Base-by-base conservation (phyloP, 257 asterid genomes). In the Nicotiana tomentosiformis region DNA sequence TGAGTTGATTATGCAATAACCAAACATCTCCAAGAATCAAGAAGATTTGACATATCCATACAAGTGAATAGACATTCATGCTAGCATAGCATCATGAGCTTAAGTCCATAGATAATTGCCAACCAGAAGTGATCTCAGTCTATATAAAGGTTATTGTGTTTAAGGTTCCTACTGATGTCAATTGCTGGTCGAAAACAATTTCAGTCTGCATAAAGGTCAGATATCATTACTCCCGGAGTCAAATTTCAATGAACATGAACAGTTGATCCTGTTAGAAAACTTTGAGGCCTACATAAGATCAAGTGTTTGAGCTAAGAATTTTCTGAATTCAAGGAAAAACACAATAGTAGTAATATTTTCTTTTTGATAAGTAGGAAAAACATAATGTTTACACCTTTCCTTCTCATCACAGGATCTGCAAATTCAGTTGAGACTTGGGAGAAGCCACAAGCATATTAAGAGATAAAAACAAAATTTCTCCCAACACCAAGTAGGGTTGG, bases 31-130 rank as follows among this genome's bases (percentile, higher is more conserved):
- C 46, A 23, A 76, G 35, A 51, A 74, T 49, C 23, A 26, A 49
- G 80, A 76, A 16, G 16, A 51, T 76, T 76, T 51, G 43, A 72
- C 64, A 76, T 76, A 76, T 51, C 64, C 43, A 26, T 74, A 74
- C 23, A 46, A 49, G 60, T 10, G 80, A 49, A 26, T 23, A 49
- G 39, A 14, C 62, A 74, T 74, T 76, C 43, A 29, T 76, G 46
- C 51, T 74, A 15, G 26, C 14, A 74, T 51, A 76, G 26, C 64
- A 76, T 76, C 62, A 76, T 7, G 35, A 76, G 9, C 80, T 51
- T 76, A 15, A 76, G 80, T 16, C 26, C 64, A 26, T 51, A 15
- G 17, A 76, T 26, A 76, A 51, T 26, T 46, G 80, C 26, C 80
- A 74, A 49, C 8, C 62, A 74, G 60, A 70, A 74, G 29, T 46